These are phyloP conservation scores for Trichoderma arundinaceum DNA, from an alignment of 2,329 filamentous ascomycete genomes.

Conservation along the genomic window DNA sequence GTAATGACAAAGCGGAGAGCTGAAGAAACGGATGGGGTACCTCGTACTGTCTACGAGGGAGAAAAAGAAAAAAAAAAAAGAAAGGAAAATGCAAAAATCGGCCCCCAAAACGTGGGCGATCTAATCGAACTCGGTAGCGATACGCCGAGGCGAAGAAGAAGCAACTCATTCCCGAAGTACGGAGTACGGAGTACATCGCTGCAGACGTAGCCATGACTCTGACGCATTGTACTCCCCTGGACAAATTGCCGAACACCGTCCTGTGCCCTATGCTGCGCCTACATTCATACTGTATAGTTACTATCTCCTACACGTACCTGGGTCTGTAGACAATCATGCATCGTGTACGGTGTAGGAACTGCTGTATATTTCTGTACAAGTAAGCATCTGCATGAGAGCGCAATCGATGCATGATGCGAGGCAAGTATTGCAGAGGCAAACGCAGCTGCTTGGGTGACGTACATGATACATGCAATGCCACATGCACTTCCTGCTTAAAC, in stretches of 20 bases:
- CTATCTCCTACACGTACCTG: too few relatives aligned
- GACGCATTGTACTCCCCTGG: too few relatives aligned
- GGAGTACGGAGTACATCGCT: not conserved
- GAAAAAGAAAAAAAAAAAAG: not conserved
- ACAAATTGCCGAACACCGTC: too few relatives aligned
- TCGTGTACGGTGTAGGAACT: too few relatives aligned
- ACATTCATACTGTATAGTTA: too few relatives aligned
- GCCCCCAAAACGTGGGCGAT: constrained; percentile 6
- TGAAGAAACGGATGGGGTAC: too few relatives aligned
- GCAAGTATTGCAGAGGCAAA: not conserved
- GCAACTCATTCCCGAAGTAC: too few relatives aligned
- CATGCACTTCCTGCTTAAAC: constrained; percentile 6
- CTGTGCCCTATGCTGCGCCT: too few relatives aligned
- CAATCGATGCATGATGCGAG: not conserved
- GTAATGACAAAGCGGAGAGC: not conserved
- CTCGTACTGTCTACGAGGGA: not conserved
- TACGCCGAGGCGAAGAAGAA: not conserved
- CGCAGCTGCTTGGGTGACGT: constrained; percentile 1
- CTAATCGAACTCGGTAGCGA: constrained; percentile 13
- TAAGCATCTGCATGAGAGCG: too few relatives aligned
- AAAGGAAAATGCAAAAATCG: not conserved
- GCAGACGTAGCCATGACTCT: not conserved
- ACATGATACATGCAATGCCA: constrained; percentile 13
- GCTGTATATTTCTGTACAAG: too few relatives aligned
- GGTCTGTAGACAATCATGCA: too few relatives aligned